phyloP scores from a whole-genome alignment of 805 yeast species.

The Cyberlindnera mississippiensis region DNA sequence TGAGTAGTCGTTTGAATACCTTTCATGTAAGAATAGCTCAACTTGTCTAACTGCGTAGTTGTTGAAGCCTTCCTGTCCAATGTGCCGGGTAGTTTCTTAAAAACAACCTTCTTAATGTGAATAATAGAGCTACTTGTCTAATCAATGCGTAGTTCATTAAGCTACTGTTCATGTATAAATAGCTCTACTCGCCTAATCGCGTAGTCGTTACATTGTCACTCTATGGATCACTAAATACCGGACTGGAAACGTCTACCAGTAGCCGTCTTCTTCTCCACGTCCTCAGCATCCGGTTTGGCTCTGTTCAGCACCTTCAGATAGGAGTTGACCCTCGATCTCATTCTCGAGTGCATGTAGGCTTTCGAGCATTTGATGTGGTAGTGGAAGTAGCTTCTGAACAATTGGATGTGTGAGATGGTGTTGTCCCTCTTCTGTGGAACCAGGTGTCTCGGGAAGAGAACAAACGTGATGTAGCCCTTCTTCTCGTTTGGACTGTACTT shows the following conservation, averaged over 20 bases:
- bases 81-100: too few species aligned
- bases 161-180: too few species aligned
- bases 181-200: too few species aligned
- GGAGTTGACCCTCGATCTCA: slow-evolving; percentile 93
- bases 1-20: too few species aligned
- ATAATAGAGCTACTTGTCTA: too few species aligned
- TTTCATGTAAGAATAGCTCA: too few species aligned
- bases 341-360: slow-evolving; percentile 97
- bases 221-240: slow-evolving; percentile 1
- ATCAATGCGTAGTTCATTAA: too few species aligned
- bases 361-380: slow-evolving; percentile 98
- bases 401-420: slow-evolving; percentile 85
- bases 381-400: slow-evolving; percentile 95
- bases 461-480: slow-evolving; percentile 60
- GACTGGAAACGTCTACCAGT: slow-evolving; percentile 29
- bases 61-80: too few species aligned
- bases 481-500: slow-evolving; percentile 37
- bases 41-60: too few species aligned
- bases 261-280: slow-evolving; percentile 41
- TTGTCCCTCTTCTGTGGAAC: slow-evolving; percentile 67
- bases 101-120: too few species aligned
- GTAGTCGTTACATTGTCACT: too few species aligned
- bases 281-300: slow-evolving; percentile 90
- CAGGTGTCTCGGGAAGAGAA: slow-evolving; percentile 78
- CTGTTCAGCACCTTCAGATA: slow-evolving; percentile 93